phyloP scores from a whole-genome alignment of 805 yeast genomes.

The Candida orba region DNA sequence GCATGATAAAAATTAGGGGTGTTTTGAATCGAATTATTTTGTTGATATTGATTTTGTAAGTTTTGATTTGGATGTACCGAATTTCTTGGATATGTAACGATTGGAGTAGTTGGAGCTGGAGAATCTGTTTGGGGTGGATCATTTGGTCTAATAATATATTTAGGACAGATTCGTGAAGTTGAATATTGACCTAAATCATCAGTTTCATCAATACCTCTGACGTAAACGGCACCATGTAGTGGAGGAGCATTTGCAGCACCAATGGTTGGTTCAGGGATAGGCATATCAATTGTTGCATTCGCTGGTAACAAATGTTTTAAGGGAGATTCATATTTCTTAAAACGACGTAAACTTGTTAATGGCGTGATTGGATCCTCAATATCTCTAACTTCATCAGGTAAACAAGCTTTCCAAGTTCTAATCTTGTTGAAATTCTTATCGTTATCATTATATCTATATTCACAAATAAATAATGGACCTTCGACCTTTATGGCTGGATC shows the following conservation, averaged over 20 bases:
- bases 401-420: conserved; percentile 97
- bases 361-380: conserved; percentile 74
- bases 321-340: conserved; percentile 79
- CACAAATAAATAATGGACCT: conserved; percentile 88
- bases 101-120: conserved; percentile 14
- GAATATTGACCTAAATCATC: conserved; percentile 80
- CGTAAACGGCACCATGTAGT: conserved; percentile 83
- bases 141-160: conserved; percentile 36
- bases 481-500: conserved; percentile 79
- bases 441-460: conserved; percentile 85
- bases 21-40: not conserved
- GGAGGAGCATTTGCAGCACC: conserved; percentile 90
- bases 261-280: conserved; percentile 74
- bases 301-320: conserved; percentile 69
- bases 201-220: conserved; percentile 63
- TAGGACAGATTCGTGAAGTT: conserved; percentile 39
- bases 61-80: conserved; percentile 5
- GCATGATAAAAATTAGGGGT: conserved; percentile 20
- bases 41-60: conserved; percentile 8
- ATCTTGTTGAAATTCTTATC: conserved; percentile 90
- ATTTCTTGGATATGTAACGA: conserved; percentile 19
- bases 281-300: conserved; percentile 64
- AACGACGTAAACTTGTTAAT: conserved; percentile 56
- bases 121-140: conserved; percentile 27
- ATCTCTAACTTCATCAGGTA: conserved; percentile 93